Evolutionary conservation across 352 stramenopile genomes (phyloP), one percentile per base, ranked within the genome.

Genomic region (Achlya hypogyna): DNA sequence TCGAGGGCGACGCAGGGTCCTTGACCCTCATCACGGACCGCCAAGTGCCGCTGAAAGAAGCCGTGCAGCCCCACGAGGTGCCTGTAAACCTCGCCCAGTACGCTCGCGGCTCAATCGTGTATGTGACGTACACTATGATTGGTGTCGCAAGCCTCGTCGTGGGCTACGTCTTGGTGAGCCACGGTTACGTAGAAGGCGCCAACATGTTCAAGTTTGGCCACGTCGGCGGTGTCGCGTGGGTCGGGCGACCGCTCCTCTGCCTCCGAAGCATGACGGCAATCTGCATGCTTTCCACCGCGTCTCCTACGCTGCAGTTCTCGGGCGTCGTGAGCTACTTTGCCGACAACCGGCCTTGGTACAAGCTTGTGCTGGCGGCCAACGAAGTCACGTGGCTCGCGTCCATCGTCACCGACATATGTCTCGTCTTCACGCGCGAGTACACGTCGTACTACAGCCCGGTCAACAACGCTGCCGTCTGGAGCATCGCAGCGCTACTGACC

Each of bases 311-410:
- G 38, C 38, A 45, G 2, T 45, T 45, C 6, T n/a, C 38, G 12
- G 38, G 38, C 38, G 38, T 45, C 38, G n/a, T 45, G 12, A 45
- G 2, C 38, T 1, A n/a, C 38, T 45, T 45, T 9, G 14, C 14
- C 38, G 38, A 45, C 54, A 25, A 31, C 29, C 14, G 22, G 20
- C 35, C 31, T 10, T 42, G 54, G 14, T 49, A 16, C 45, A 64
- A 51, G 47, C 40, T 23, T 25, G 38, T 64, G 18, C 54, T 67
- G 12, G 60, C 60, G 23, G 60, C 60, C 45, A 60, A 60, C 51
- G 60, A 67, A 38, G 43, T 67, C 29, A 67, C 60, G 45, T 67
- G 60, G 60, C 42, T 67, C 10, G 60, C 32, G 12, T 49, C 45
- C 20, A 38, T 67, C 23, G 34, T 67, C 10, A 56, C 35, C 23